Evolutionary conservation across 345 rosid genomes (phyloP), one percentile per base, ranked within the genome.

Genomic region (Eucalyptus regnans): DNA sequence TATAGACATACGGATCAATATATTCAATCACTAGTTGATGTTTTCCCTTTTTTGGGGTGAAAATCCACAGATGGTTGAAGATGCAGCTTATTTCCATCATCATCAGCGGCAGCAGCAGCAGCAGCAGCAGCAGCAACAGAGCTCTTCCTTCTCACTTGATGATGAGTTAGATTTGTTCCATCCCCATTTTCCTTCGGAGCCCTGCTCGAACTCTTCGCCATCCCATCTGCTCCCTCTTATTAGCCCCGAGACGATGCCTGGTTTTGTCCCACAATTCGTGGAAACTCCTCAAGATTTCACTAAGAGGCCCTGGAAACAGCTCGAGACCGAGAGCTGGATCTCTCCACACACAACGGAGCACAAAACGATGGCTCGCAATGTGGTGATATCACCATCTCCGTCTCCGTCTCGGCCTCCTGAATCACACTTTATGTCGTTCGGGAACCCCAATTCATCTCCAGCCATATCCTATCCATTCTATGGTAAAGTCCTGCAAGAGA

Each of bases 371-470:
- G 17, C 76, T n/a, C 3, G 20, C 41, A 0, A 64, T 1, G 37
- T 2, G 76, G 76, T n/a, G 37, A n/a, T n/a, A 0, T 64, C 3
- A 11, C 76, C 20, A 10, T 90, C 88, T 83, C n/a, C 90, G 20
- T 56, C 94, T 49, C 54, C 88, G 68, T 92, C 94, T 27, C 81
- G 16, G 16, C 68, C 68, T 1, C 33, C 92, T 12, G 90, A 91
- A 50, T 90, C 95, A 58, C 92, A 89, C 27, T 89, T 92, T 22
- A 93, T 94, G 84, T 93, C 95, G 84, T 95, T 93, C 79, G 90
- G 91, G 41, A 93, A 90, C 86, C 87, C 91, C 5, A 66, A 46
- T 51, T 90, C 94, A 5, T 50, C 93, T 49, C 89, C 91, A 1
- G 87, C 88, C 87, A 37, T 79, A 41, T 86, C 90, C 43, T 1